Base-by-base conservation (phyloP, 2,329 filamentous ascomycete genomes). In the Talaromyces rugulosus region DNA sequence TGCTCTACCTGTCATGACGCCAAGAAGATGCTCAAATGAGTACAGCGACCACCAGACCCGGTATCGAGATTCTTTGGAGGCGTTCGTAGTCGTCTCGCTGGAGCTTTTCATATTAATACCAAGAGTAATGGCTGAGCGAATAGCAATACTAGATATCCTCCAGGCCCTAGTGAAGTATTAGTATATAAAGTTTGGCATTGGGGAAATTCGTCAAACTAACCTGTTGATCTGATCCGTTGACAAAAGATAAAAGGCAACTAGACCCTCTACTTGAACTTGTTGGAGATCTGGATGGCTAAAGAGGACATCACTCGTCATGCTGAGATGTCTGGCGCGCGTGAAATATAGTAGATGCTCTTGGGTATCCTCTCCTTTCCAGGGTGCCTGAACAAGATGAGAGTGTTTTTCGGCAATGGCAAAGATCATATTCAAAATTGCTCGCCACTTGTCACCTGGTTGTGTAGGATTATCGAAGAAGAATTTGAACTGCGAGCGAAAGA, bases 1-100 rank as follows among this genome's bases (percentile, higher is more conserved):
- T 30, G 77, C 70, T 50, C 78, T 73, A 44, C 78, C 78, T n/a
- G 78, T 80, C 76, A 81, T 78, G 61, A 77, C 72, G 16, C 76
- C 76, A 40, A 81, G 71, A 36, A 76, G 71, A 59, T 79, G 77
- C 65, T 81, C 78, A 50, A 80, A 74, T 1, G 71, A 72, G 59
- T 79, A 78, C 1, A 80, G 66, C 59, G 77, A 77, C 75, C 77
- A 80, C 78, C 78, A 81, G 3, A 80, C 74, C 56, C 75, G 72
- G 61, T 79, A 79, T n/a, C 78, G 77, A 55, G 75, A 72, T 66
- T 79, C 77, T 63, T 79, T 80, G 30, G 77, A 74, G n/a, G 73
- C 66, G 61, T 73, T 70, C 0, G 75, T 67, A 1, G 77, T 75
- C 4, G 67, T 68, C 31, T 69, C 67, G 50, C 75, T 78, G 27